Base-by-base conservation (phyloP, 2,329 filamentous ascomycete species). In the Cyanodermella asteris region DNA sequence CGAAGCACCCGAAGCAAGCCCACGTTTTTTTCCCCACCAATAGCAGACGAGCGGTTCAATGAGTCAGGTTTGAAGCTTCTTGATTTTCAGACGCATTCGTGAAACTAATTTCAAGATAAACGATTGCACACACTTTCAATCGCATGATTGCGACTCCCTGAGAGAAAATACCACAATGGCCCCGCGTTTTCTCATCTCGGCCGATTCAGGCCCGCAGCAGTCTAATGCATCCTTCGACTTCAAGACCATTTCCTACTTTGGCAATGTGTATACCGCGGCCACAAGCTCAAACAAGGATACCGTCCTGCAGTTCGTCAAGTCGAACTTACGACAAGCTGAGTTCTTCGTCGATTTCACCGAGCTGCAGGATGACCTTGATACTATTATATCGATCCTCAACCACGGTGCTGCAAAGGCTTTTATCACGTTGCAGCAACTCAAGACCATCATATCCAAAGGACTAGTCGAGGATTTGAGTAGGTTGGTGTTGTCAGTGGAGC, bases 391-490 rank as follows among this genome's bases (percentile, higher is more conserved):
- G 23, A 60, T 94, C 18, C 66, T 97, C 28, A 77, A 97, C 45
- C 65, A 70, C 34, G 87, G 87, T 31, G 80, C 81, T 5, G 65
- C 70, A 26, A 87, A 73, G 44, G 72, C 87, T 33, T 87, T 94
- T 45, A 75, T 91, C 25, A 62, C 63, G 11, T 62, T 70, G 23
- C 59, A 69, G 28, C 73, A 80, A 43, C 54, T 90, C 26, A 54
- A 56, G 20, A 46, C 52, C 11, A 48, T 74, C 21, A 49, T 58
- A 25, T 37, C 51, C 24, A 48, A 58, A 36, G 57, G 58, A 16
- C 51, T 70, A 21, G 47, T 51, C 8, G 27, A 38, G 13, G 51
- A 58, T 30, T 53, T 59, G 6, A 56, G 59, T 28, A 53, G 69
- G 23, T 44, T 73, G n/a, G 59, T 69, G 6, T 50, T 69, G 17